Evolutionary conservation across 192 early-diverging fungal species (phyloP).

Genomic region (Entomortierella parvispora): DNA sequence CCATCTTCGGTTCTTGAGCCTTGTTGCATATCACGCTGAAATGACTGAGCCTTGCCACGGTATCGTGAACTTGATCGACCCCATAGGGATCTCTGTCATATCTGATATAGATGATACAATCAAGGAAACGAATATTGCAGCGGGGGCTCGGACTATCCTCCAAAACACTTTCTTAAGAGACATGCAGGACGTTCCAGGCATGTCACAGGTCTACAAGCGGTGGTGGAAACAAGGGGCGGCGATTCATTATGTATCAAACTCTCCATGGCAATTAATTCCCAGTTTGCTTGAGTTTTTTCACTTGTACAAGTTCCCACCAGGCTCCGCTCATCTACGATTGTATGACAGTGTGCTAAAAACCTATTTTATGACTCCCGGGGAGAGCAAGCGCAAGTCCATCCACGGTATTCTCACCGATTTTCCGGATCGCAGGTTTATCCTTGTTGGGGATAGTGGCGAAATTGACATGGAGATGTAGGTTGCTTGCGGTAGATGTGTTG

Average conservation of each 20-base stretch:
- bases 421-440: conserved; percentile 78
- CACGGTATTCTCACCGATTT: conserved; percentile 65
- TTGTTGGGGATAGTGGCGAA: conserved; percentile 90
- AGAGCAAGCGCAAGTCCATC: conserved; percentile 65
- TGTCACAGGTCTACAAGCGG: conserved; percentile 72
- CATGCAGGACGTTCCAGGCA: conserved; percentile 65
- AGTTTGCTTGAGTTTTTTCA: conserved; percentile 73
- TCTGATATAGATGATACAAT: conserved; percentile 95
- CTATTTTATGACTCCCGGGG: conserved; percentile 63
- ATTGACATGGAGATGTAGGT: conserved; percentile 77
- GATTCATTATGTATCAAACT: conserved; percentile 90
- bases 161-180: conserved; percentile 73
- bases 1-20: conserved; percentile 21
- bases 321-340: conserved; percentile 73
- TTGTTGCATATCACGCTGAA: conserved; percentile 29
- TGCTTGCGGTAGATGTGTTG: not conserved
- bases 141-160: conserved; percentile 72
- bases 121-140: conserved; percentile 79
- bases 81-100: conserved; percentile 76
- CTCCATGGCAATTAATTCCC: conserved; percentile 84
- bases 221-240: conserved; percentile 68
- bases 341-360: conserved; percentile 71
- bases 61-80: conserved; percentile 69
- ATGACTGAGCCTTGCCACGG: conserved; percentile 46
- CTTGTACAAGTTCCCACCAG: conserved; percentile 75